Conservation (phyloP, 805 yeast genomes). For the Candida chilensis region DNA sequence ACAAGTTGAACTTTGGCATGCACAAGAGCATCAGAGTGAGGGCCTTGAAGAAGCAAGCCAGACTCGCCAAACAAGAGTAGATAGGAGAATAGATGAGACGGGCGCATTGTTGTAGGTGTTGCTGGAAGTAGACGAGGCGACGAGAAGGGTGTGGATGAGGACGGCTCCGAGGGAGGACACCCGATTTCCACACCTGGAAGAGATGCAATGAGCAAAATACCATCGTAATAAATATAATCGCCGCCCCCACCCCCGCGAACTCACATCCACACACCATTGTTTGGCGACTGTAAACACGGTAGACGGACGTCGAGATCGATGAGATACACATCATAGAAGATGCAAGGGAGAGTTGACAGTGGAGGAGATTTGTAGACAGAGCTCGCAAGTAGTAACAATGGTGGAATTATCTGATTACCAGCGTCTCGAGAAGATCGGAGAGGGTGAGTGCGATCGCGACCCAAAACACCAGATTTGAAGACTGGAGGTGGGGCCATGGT, state of each 20-base stretch:
- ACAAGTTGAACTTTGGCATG: slow-evolving; percentile 60
- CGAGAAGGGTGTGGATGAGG: slow-evolving; percentile 1
- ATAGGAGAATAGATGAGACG: slow-evolving; percentile 9
- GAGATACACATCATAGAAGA: no score
- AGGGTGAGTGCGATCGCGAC: no score
- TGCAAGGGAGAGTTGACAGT: no score
- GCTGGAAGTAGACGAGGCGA: not conserved
- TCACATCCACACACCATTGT: slow-evolving; percentile 3
- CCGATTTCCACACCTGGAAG: no score
- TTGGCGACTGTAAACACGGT: no score
- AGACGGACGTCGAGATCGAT: no score
- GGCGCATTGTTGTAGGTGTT: slow-evolving; percentile 4
- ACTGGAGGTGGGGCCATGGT: no score
- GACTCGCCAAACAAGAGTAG: slow-evolving; percentile 16
- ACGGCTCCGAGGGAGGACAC: not conserved
- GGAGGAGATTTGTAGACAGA: no score
- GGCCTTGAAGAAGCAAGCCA: slow-evolving; percentile 69
- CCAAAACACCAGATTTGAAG: no score
- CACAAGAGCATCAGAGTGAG: slow-evolving; percentile 74
- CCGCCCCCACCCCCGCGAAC: not conserved
- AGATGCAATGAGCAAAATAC: no score
- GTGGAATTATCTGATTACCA: slow-evolving; percentile 88
- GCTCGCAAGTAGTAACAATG: no score
- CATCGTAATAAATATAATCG: not conserved
- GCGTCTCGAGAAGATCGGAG: slow-evolving; percentile 93